Evolutionary conservation across 345 rosid genomes (phyloP).

Genomic region (Luvunga scandens): DNA sequence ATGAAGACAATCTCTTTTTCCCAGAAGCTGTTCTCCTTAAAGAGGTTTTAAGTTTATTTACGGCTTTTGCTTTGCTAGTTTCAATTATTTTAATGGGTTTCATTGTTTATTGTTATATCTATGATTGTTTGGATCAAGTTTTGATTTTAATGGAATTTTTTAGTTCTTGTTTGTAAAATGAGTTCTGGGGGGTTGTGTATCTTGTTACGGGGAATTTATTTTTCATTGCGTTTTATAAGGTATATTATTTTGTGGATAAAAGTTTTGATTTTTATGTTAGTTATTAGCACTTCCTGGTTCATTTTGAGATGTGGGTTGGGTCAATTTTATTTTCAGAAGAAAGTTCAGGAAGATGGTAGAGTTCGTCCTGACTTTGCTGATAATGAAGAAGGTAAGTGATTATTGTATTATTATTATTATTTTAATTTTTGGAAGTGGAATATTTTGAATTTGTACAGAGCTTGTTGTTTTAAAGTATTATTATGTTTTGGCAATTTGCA

Average conservation of each 20-base stretch:
- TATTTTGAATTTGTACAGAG: neutral
- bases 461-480: neutral
- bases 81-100: neutral
- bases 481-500: constrained; percentile 34
- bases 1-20: constrained; percentile 67
- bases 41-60: constrained; percentile 38
- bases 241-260: neutral
- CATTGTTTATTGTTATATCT: neutral
- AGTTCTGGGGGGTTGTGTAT: neutral
- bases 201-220: neutral
- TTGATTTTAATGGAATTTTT: neutral
- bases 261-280: no score
- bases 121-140: neutral
- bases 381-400: constrained; percentile 68
- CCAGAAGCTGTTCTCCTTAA: constrained; percentile 90
- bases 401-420: neutral
- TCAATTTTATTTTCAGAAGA: constrained; percentile 54
- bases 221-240: neutral
- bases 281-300: constrained; percentile 5
- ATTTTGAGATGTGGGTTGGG: constrained; percentile 12
- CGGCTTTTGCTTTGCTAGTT: neutral
- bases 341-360: constrained; percentile 79
- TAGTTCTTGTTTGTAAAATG: neutral
- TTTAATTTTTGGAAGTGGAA: neutral
- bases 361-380: constrained; percentile 82